Evolutionary conservation across 805 yeast genomes (phyloP), one percentile per base, ranked within the genome.

Genomic region (Metahyphopichia silvanorum): DNA sequence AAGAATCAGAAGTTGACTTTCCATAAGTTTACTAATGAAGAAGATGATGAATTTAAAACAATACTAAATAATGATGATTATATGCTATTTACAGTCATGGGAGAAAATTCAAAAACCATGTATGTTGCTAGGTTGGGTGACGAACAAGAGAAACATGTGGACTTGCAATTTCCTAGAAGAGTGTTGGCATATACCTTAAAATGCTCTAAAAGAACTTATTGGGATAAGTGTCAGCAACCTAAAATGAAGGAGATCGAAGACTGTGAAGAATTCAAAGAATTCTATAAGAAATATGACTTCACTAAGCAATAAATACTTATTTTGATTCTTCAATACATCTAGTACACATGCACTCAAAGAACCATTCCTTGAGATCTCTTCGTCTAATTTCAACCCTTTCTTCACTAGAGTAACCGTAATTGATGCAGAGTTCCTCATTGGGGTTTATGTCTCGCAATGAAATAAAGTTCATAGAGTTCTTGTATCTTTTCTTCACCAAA

Each of bases 141-240:
- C n/a, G 37, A 37, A 5, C 53, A 52, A 28, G 50, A 53, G 1
- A 65, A 65, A 32, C 43, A 68, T 9, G 58, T 87, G 6, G 96
- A 89, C 53, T 57, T 86, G 10, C 95, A 86, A 44, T 85, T 89
- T 47, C 95, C 95, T 1, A 67, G 97, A 52, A 71, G 87, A 47
- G 88, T 84, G 1, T 47, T 86, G 18, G 89, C 96, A 0, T 67
- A 68, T 40, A 56, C 81, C 3, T 50, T 88, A 31, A 76, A 69
- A 27, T 62, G 74, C 11, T 80, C 82, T 2, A 79, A 77, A 32
- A 66, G 88, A 40, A 55, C 74, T 1, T 78, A 77, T 37, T 88
- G 96, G 97, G 82, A 81, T 35, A 74, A 76, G 32, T 87, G 96
- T 48, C 58, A 63, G 29, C 94, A 87, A 53, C 58, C 82, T 0